Evolutionary conservation across 2,329 filamentous ascomycete species (phyloP), one percentile per base, ranked within the genome.

Genomic region (Colletotrichum falcatum): DNA sequence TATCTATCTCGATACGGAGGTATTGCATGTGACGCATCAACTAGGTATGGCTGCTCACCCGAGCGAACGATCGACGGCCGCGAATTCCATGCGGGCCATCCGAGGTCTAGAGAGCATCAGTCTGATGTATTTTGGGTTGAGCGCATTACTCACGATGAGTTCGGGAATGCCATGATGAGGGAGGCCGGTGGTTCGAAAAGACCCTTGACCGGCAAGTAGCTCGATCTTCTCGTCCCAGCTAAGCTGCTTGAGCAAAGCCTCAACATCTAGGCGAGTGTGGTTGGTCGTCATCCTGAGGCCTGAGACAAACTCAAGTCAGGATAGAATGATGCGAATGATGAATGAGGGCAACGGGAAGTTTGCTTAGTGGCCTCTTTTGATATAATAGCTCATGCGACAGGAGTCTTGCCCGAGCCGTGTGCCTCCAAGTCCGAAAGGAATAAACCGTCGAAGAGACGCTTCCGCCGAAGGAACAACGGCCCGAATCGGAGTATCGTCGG

Each of bases 171-270:
- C 56, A 14, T 55, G 55, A 8, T 72, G 72, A 35, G 71, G 64
- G n/a, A 73, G 70, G 23, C 72, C 68, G 16, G 68, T 68, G 14
- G 68, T 71, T 5, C 68, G 59, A 16, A 71, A 71, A 3, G 68
- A 73, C 18, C 69, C 63, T 30, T 72, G 65, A 1, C 72, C 72
- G 8, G 73, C 72, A 26, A 74, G 72, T 12, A 74, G 48, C 1
- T 68, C 56, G 26, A 73, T 67, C 62, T 74, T 74, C 35, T 74
- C 73, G 2, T 74, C 73, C 51, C 68, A 49, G 3, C 72, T 74
- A 33, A 74, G 56, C 42, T 67, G 59, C 14, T 61, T 35, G 20
- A 73, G 51, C 42, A 72, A 63, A 20, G 62, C 70, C 2, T 73
- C 68, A 20, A 72, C 61, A 18, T 72, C 67, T 20, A 72, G 63